Percentiles rank a stretch among this genome's conserved stretches.
Evolutionary conservation across 2,329 filamentous ascomycete genomes (phyloP).

Genomic region (Trichoderma semiorbis): DNA sequence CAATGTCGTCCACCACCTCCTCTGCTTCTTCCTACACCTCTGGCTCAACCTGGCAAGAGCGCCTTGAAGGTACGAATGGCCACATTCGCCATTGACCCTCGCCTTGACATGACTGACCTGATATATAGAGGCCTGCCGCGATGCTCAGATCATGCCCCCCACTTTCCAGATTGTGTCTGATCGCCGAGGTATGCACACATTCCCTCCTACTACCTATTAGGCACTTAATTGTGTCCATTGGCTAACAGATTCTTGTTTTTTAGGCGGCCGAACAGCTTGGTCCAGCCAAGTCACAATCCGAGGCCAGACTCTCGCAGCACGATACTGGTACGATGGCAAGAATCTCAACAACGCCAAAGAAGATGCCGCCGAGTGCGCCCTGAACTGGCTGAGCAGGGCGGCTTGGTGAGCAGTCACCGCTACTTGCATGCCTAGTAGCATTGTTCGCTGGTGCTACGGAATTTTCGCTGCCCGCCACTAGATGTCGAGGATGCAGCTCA

Average conservation of each 20-base stretch:
- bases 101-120: neutral
- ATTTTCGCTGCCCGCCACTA: neutral
- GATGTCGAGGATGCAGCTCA: neutral
- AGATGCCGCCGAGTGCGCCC: conserved; percentile 82
- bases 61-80: conserved; percentile 46
- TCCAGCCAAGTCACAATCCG: conserved; percentile 74
- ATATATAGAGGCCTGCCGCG: conserved; percentile 53
- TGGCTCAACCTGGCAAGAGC: conserved; percentile 50
- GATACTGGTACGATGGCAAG: conserved; percentile 89
- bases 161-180: conserved; percentile 71
- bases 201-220: neutral
- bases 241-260: neutral
- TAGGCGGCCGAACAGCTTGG: conserved; percentile 89
- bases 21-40: conserved; percentile 27
- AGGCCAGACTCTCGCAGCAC: conserved; percentile 62
- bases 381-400: conserved; percentile 51
- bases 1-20: conserved; percentile 23
- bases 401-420: conserved; percentile 13
- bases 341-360: conserved; percentile 85
- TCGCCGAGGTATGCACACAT: conserved; percentile 58
- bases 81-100: neutral
- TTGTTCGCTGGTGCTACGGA: neutral
- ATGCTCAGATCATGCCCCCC: conserved; percentile 51
- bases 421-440: neutral
- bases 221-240: neutral